Evolutionary conservation across 2,329 filamentous ascomycete species (phyloP).

Genomic region (Mycogone perniciosa): DNA sequence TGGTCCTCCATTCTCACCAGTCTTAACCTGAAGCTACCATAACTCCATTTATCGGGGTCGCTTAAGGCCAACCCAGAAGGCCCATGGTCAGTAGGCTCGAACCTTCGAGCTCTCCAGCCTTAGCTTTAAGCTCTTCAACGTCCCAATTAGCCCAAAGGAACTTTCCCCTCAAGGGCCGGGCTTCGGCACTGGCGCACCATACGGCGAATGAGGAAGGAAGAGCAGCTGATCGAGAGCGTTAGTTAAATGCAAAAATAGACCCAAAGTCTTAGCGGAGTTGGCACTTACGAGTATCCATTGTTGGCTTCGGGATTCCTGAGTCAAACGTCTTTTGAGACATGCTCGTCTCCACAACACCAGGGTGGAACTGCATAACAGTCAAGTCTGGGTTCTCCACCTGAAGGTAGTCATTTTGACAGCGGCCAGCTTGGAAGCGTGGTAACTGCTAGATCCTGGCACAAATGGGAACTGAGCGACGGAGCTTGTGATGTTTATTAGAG

Average conservation of each 20-base stretch:
- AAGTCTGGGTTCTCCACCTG: slow-evolving; percentile 33
- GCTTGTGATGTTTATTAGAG: slow-evolving; percentile 20
- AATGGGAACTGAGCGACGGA: slow-evolving; percentile 19
- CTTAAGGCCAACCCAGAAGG: slow-evolving; percentile 7
- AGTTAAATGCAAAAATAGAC: slow-evolving; percentile 13
- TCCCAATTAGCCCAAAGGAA: slow-evolving; percentile 47
- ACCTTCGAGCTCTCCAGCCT: slow-evolving; percentile 27
- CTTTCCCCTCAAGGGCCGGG: slow-evolving; percentile 39
- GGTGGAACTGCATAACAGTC: slow-evolving; percentile 36
- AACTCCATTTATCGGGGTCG: no score
- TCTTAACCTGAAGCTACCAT: no score
- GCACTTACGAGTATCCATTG: slow-evolving; percentile 6
- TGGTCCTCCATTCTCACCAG: no score
- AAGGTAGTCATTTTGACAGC: slow-evolving; percentile 36
- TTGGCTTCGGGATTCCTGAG: slow-evolving; percentile 1
- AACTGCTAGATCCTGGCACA: slow-evolving; percentile 27
- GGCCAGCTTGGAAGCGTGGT: slow-evolving; percentile 38
- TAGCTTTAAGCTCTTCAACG: slow-evolving; percentile 40
- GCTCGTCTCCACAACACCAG: slow-evolving; percentile 31
- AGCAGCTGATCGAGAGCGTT: slow-evolving; percentile 23
- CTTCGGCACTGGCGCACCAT: slow-evolving; percentile 39
- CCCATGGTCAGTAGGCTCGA: slow-evolving; percentile 16
- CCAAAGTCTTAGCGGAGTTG: no score
- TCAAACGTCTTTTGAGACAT: slow-evolving; percentile 18
- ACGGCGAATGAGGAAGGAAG: slow-evolving; percentile 32